Evolutionary conservation across 2,329 filamentous ascomycete species (phyloP).

Genomic region (Tympanopsis confertula): DNA sequence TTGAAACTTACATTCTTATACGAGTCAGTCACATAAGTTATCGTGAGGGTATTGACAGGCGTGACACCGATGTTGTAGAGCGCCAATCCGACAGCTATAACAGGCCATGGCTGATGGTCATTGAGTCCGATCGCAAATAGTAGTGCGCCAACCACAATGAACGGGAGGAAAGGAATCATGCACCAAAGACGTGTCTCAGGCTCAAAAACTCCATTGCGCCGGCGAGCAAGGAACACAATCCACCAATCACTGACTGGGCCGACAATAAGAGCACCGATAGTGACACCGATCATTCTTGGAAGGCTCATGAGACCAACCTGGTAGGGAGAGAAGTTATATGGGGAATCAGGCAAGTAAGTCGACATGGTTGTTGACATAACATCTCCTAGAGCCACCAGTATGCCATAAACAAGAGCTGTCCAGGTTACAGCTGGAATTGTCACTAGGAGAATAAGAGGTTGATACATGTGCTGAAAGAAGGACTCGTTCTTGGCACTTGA

Average conservation of each 20-base stretch:
- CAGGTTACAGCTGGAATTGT: constrained; percentile 25
- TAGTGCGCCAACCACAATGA: too few species aligned
- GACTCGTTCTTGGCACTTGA: too few species aligned
- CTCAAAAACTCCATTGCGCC: too few species aligned
- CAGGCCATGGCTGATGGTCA: too few species aligned
- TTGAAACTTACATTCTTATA: constrained; percentile 18
- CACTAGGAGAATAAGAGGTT: constrained; percentile 21
- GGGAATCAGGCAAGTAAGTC: constrained; percentile 19
- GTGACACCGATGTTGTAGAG: constrained; percentile 22
- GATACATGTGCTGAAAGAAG: constrained; percentile 19
- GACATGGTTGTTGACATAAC: constrained; percentile 22
- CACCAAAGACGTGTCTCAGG: too few species aligned
- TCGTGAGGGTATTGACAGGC: constrained; percentile 16
- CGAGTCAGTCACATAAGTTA: constrained; percentile 25
- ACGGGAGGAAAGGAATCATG: too few species aligned
- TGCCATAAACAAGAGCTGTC: constrained; percentile 20
- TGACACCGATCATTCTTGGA: constrained; percentile 26
- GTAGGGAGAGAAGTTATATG: constrained; percentile 24
- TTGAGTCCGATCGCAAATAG: too few species aligned
- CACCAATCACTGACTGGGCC: too few species aligned
- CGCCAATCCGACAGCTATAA: constrained; percentile 20
- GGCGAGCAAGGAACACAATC: too few species aligned
- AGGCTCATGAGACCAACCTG: constrained; percentile 25
- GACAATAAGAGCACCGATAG: too few species aligned
- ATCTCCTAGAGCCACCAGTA: constrained; percentile 21